These are phyloP conservation scores for Pilasporangium apinafurcum DNA, from an alignment of 352 stramenopile species.

Conservation along the genomic window DNA sequence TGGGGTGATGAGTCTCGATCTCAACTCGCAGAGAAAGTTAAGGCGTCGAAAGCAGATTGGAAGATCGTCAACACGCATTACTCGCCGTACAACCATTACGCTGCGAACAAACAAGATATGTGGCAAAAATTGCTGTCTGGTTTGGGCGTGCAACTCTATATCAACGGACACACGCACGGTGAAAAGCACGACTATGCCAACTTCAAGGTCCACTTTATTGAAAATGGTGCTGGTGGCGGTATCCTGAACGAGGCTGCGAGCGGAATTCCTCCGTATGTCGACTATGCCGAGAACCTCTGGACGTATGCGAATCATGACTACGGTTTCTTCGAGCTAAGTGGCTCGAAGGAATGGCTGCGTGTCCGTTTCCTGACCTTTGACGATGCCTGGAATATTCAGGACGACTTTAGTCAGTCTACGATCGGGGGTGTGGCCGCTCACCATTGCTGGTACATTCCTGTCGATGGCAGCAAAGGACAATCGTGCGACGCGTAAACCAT, in stretches of 20 bases:
- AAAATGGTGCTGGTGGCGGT: constrained; percentile 74
- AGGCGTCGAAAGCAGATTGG: constrained; percentile 64
- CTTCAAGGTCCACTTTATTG: constrained; percentile 58
- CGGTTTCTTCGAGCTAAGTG: constrained; percentile 59
- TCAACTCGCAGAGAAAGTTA: constrained; percentile 39
- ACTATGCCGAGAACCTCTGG: constrained; percentile 53
- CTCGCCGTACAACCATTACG: constrained; percentile 69
- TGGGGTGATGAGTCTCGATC: constrained; percentile 71
- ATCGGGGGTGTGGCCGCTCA: constrained; percentile 48
- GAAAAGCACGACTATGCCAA: constrained; percentile 69
- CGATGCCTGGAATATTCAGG: constrained; percentile 47
- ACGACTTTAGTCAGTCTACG: constrained; percentile 38
- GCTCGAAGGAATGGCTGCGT: constrained; percentile 60
- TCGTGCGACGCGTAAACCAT: constrained; percentile 17
- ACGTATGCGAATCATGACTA: constrained; percentile 59
- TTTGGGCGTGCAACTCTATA: constrained; percentile 48
- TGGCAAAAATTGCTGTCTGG: constrained; percentile 54
- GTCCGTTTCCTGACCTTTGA: constrained; percentile 70
- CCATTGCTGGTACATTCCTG: constrained; percentile 77
- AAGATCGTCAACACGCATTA: constrained; percentile 87
- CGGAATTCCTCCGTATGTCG: constrained; percentile 48
- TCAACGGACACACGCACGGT: constrained; percentile 72
- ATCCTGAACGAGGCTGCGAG: constrained; percentile 78
- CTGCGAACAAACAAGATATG: constrained; percentile 39
- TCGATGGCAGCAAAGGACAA: constrained; percentile 21